A percentile compares a stretch with the other conserved stretches of the same genome.
These are phyloP conservation scores for Aphelidium insulamus DNA, from an alignment of 371 early-diverging fungal species.

Conservation along the genomic window DNA sequence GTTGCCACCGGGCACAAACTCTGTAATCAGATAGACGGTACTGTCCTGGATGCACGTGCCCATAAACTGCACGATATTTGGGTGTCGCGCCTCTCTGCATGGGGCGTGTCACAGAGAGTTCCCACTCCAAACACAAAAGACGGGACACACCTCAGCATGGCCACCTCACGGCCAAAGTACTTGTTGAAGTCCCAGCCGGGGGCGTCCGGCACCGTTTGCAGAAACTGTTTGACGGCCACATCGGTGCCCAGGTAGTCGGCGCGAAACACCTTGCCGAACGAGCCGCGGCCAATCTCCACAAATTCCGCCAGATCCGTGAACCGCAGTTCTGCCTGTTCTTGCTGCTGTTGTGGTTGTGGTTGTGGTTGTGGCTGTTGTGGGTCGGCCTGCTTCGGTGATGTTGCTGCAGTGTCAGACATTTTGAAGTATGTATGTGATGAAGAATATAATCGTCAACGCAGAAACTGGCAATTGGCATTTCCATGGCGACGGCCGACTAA, in stretches of 20 bases:
- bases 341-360: no score
- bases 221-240: slow-evolving; percentile 18
- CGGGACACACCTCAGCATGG: slow-evolving; percentile 9
- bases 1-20: slow-evolving; percentile 14
- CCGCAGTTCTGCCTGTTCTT: no score
- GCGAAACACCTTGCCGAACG: slow-evolving; percentile 7
- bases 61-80: slow-evolving; percentile 11
- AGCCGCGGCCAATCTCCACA: slow-evolving; percentile 5
- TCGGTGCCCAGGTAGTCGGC: slow-evolving; percentile 17
- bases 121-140: not conserved
- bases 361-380: no score
- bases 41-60: slow-evolving; percentile 6
- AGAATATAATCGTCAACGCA: no score
- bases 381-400: no score
- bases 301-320: slow-evolving; percentile 5
- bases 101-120: not conserved
- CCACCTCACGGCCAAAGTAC: slow-evolving; percentile 13
- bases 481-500: no score
- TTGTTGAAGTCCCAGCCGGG: slow-evolving; percentile 10
- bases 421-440: no score
- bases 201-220: slow-evolving; percentile 3
- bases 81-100: slow-evolving; percentile 1
- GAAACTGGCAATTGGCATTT: no score
- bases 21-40: slow-evolving; percentile 12
- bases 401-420: no score